Conservation (phyloP, 208 protist species). For the Wallacemonas sp. region DNA sequence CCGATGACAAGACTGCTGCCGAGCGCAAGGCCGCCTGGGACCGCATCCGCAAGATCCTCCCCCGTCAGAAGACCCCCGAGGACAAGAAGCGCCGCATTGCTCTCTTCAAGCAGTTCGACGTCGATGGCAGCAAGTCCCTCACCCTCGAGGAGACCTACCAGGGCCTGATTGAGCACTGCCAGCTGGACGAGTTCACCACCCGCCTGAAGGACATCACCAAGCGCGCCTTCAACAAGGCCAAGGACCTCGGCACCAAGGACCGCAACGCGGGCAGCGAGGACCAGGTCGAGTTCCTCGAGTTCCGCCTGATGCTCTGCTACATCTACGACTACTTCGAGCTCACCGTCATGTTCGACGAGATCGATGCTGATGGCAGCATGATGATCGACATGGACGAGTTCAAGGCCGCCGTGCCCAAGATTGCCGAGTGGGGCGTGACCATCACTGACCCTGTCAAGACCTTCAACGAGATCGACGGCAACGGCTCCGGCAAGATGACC, state of each 20-base stretch:
- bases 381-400: constrained; percentile 71
- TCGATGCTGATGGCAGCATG: constrained; percentile 72
- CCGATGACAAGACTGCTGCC: neutral
- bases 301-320: constrained; percentile 79
- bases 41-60: constrained; percentile 20
- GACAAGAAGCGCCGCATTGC: constrained; percentile 38
- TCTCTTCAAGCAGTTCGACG: constrained; percentile 57
- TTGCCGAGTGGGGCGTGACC: constrained; percentile 59
- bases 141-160: constrained; percentile 45
- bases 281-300: constrained; percentile 69
- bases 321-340: constrained; percentile 71
- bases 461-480: constrained; percentile 75
- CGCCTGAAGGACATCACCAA: constrained; percentile 40
- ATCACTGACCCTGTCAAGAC: constrained; percentile 43
- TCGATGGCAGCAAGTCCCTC: constrained; percentile 47
- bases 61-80: constrained; percentile 29
- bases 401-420: constrained; percentile 47
- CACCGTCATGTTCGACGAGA: constrained; percentile 83
- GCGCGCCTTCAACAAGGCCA: constrained; percentile 56
- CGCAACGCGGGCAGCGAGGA: constrained; percentile 30
- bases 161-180: constrained; percentile 22
- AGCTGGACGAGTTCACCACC: constrained; percentile 37
- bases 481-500: constrained; percentile 68
- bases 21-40: constrained; percentile 16
- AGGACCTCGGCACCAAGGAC: constrained; percentile 27